Conservation (phyloP, 441 rosid genomes). For the Adansonia madagascariensis region DNA sequence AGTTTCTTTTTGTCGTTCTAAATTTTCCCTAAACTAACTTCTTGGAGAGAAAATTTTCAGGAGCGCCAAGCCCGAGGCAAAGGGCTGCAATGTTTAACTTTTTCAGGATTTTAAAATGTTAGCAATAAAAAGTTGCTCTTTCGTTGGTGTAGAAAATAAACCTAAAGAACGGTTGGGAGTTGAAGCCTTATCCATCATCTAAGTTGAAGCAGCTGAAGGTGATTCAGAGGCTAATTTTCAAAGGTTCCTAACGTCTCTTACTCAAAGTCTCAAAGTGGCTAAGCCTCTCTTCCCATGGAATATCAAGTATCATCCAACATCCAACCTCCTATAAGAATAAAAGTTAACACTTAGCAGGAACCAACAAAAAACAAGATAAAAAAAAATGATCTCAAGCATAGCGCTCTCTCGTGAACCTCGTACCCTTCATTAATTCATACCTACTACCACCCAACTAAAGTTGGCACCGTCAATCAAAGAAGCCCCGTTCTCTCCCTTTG, state of each 20-base stretch:
- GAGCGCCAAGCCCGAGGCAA: too few relatives aligned
- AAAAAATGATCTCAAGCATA: conserved; percentile 3
- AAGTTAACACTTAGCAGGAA: not conserved
- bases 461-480: conserved; percentile 22
- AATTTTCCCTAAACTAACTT: not conserved
- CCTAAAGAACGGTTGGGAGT: too few relatives aligned
- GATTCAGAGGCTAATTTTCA: too few relatives aligned
- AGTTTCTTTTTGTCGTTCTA: not conserved
- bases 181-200: too few relatives aligned
- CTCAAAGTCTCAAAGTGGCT: not conserved
- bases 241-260: too few relatives aligned
- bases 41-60: not conserved
- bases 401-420: conserved; percentile 49
- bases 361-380: not conserved
- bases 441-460: conserved; percentile 26
- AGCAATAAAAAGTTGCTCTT: too few relatives aligned
- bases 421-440: conserved; percentile 34
- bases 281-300: not conserved
- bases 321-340: not conserved
- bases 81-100: too few relatives aligned
- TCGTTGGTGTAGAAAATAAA: too few relatives aligned
- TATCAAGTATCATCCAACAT: not conserved
- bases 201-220: too few relatives aligned
- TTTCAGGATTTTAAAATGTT: too few relatives aligned
- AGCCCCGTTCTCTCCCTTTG: not conserved